A percentile compares a stretch with the other conserved stretches of the same genome.
phyloP scores from a whole-genome alignment of 768 basidiomycete genomes.

The Suillus decipiens region DNA sequence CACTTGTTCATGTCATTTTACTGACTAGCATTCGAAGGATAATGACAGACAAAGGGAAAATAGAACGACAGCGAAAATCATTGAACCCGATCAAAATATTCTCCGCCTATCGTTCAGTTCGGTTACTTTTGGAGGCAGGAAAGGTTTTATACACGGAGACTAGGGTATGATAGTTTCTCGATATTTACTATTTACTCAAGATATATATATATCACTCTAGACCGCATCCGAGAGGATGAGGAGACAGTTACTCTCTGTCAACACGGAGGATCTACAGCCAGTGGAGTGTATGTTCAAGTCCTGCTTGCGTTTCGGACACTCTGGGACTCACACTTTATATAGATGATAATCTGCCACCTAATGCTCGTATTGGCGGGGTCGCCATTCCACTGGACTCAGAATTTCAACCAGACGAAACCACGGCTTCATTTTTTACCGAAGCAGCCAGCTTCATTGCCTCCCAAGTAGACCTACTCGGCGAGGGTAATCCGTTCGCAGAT shows the following conservation, averaged over 20 bases:
- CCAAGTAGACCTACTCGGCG: neutral
- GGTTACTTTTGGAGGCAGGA: constrained; percentile 11
- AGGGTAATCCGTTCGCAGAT: neutral
- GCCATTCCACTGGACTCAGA: constrained; percentile 6
- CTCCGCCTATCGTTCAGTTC: constrained; percentile 11
- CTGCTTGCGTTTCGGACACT: neutral
- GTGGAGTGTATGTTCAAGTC: constrained; percentile 3
- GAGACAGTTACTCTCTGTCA: constrained; percentile 14
- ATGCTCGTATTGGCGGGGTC: constrained; percentile 3
- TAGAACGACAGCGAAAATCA: constrained; percentile 3
- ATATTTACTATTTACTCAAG: too few species aligned
- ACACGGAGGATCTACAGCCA: too few species aligned
- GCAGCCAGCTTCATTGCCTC: neutral
- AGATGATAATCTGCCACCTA: constrained; percentile 3
- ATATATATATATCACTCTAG: too few species aligned
- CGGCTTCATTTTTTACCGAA: neutral
- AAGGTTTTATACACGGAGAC: constrained; percentile 7
- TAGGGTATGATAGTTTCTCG: too few species aligned
- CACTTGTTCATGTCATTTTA: neutral
- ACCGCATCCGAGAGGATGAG: constrained; percentile 14
- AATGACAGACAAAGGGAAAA: neutral
- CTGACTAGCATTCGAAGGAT: neutral
- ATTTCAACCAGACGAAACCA: constrained; percentile 9
- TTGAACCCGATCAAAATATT: constrained; percentile 8
- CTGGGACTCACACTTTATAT: neutral